Evolutionary conservation across 2,329 filamentous ascomycete species (phyloP), one percentile per base, ranked within the genome.

Genomic region (Claviceps digitariae): DNA sequence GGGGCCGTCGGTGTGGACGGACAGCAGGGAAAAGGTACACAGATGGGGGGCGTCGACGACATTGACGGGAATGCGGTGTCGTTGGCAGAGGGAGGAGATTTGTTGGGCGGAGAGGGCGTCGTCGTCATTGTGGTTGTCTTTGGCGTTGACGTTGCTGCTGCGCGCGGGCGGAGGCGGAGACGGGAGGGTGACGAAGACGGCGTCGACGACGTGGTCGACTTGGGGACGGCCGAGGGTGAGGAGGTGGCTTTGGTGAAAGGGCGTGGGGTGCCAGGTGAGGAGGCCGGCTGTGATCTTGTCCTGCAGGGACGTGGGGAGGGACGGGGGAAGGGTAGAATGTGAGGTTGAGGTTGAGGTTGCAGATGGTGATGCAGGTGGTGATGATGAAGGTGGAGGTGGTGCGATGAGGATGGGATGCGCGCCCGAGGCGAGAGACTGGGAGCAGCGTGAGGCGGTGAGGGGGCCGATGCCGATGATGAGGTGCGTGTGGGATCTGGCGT

Each of bases 21-120:
- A 93, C 47, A 97, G 81, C 51, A 98, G 77, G 5, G 86, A 86
- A 67, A 98, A 95, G 27, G 88, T 87, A 72, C 90, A 96, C 17
- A 97, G 83, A 36, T 81, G 77, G 0, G 91, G 87, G 0, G 87
- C 81, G 70, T 98, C 93, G 56, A 89, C 81, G 27, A 97, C 89
- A 68, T 98, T 98, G 64, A 98, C 77, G 34, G 91, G 91, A 60
- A 98, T 93, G 46, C 93, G 82, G 56, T 90, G 75, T 48, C 84
- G 78, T 55, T 77, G 81, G 72, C 93, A 97, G 4, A 90, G 73
- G 5, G 72, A 74, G 0, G 88, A 88, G 57, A 96, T 86, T 57
- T 81, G 80, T 29, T 76, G 69, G 54, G 75, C 82, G 45, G 65
- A 57, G 17, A 21, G 40, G 40, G n/a, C 40, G 7, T 41, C 40